Conservation (phyloP, 2,329 filamentous ascomycete species). For the Diatrype stigma region DNA sequence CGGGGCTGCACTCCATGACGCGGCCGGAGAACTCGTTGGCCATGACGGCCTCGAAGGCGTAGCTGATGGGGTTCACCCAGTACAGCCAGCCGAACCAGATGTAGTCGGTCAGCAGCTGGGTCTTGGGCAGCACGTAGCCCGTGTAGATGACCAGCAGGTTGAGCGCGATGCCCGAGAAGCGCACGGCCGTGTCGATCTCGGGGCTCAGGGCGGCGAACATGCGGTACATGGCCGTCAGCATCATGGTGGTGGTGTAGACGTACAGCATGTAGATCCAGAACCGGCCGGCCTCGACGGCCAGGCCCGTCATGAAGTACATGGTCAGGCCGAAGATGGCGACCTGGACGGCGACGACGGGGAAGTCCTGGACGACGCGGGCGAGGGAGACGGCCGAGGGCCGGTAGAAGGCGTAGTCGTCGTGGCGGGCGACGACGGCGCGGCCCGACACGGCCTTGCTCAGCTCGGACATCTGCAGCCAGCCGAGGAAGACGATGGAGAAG, state of each 20-base stretch:
- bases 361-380: conserved; percentile 54
- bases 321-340: conserved; percentile 65
- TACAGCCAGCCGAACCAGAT: conserved; percentile 70
- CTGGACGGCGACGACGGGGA: conserved; percentile 59
- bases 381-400: conserved; percentile 53
- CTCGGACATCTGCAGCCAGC: conserved; percentile 70
- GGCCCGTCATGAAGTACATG: conserved; percentile 74
- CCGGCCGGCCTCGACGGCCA: conserved; percentile 60
- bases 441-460: conserved; percentile 73
- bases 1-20: conserved; percentile 42
- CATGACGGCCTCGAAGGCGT: conserved; percentile 59
- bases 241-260: conserved; percentile 32
- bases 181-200: conserved; percentile 57
- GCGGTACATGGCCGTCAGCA: conserved; percentile 27
- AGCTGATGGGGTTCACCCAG: conserved; percentile 62
- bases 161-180: conserved; percentile 51
- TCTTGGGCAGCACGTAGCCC: conserved; percentile 58
- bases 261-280: conserved; percentile 65
- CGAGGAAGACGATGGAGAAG: conserved; percentile 50
- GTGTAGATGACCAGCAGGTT: conserved; percentile 64
- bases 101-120: conserved; percentile 51
- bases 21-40: conserved; percentile 52
- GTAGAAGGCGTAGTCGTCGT: conserved; percentile 47
- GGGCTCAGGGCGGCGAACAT: conserved; percentile 29
- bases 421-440: conserved; percentile 52